These are phyloP conservation scores for Dichotomopilus funicola DNA, from an alignment of 2,329 filamentous ascomycete genomes.

Conservation along the genomic window DNA sequence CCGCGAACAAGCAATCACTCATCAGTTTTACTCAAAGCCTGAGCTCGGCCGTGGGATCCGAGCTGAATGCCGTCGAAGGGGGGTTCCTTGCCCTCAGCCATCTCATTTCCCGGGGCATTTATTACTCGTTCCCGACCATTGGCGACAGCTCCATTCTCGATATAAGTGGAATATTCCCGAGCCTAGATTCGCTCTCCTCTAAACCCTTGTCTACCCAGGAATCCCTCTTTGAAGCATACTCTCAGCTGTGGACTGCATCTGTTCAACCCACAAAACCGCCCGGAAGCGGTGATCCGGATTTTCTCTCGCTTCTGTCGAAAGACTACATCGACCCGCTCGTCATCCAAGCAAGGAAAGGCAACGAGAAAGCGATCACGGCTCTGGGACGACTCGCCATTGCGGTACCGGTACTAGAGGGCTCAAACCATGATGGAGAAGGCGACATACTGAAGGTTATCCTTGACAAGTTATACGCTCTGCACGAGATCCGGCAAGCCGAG, in stretches of 20 bases:
- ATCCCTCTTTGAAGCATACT: conserved; percentile 38
- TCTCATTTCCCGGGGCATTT: conserved; percentile 38
- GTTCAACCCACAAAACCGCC: conserved; percentile 25
- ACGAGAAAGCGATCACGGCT: conserved; percentile 73
- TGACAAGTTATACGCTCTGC: conserved; percentile 64
- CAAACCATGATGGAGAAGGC: conserved; percentile 31
- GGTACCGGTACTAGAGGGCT: conserved; percentile 29
- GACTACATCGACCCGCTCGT: conserved; percentile 57
- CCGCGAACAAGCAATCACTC: conserved; percentile 39
- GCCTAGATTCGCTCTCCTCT: conserved; percentile 17
- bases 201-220: conserved; percentile 34
- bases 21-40: conserved; percentile 43
- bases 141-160: neutral
- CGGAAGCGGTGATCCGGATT: conserved; percentile 14
- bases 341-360: conserved; percentile 67
- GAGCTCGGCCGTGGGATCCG: conserved; percentile 40
- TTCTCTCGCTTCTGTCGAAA: conserved; percentile 27
- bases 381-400: conserved; percentile 71
- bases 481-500: conserved; percentile 80
- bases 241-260: conserved; percentile 39
- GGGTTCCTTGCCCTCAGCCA: conserved; percentile 40
- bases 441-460: conserved; percentile 50
- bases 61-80: conserved; percentile 42
- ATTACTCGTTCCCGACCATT: conserved; percentile 29
- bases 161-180: conserved; percentile 20